Evolutionary conservation across 768 basidiomycete genomes (phyloP).

Genomic region (Russula abietina): DNA sequence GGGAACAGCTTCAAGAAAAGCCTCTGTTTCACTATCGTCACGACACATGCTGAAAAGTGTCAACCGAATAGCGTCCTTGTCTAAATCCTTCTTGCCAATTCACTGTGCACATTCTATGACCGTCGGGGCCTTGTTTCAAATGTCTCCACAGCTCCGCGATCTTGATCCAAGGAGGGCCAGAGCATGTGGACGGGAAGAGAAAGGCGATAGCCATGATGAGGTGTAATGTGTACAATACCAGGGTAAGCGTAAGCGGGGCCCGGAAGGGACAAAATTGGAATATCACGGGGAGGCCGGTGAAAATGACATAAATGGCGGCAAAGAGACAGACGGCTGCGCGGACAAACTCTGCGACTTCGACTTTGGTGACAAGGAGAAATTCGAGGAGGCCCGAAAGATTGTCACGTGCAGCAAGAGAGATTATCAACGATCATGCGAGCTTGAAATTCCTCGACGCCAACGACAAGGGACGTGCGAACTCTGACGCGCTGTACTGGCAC

Average conservation of each 20-base stretch:
- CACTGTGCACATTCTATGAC: neutral
- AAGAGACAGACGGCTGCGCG: neutral
- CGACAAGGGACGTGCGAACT: conserved; percentile 10
- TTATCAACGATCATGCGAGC: conserved; percentile 6
- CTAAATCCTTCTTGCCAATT: neutral
- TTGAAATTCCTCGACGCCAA: neutral
- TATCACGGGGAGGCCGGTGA: neutral
- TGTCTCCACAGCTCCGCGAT: neutral
- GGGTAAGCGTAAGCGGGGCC: neutral
- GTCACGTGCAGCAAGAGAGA: neutral
- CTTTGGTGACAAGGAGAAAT: neutral
- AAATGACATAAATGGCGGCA: neutral
- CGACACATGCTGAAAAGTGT: neutral
- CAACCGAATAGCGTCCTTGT: neutral
- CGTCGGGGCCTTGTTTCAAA: neutral
- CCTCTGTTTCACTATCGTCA: neutral
- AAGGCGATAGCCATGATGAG: neutral
- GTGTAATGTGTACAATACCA: neutral
- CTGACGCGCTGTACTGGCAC: conserved; percentile 31
- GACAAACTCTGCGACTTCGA: neutral
- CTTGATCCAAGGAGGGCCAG: neutral
- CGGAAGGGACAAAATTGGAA: neutral
- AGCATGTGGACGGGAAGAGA: neutral
- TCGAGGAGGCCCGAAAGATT: neutral
- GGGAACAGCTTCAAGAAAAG: too few relatives aligned